Evolutionary conservation across 2,329 filamentous ascomycete species (phyloP), one percentile per base, ranked within the genome.

Genomic region (Cytospora paraplurivora): DNA sequence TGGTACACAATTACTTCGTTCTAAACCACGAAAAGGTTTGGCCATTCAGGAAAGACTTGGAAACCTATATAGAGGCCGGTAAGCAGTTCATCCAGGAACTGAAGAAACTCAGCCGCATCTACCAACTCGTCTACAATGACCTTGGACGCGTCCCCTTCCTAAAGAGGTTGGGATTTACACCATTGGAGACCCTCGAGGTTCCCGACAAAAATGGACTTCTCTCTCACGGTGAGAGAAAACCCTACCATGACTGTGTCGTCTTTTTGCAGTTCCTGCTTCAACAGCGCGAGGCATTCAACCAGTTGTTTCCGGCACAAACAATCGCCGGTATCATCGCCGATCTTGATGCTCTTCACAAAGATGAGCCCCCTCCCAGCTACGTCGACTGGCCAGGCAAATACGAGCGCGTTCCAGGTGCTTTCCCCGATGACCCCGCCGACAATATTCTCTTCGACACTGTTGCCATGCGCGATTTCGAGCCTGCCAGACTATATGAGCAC

Each of bases 341-440:
- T 53, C 61, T 71, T 62, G 73, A 76, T 59, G 73, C 74, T 49
- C 62, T 74, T 56, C 72, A 73, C 69, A 72, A 71, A 56, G 67
- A 69, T 53, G 70, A 73, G 63, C 66, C 72, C 44, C 64, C 73
- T 8, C 69, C 70, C 3, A 76, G 74, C 66, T 74, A 70, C 54
- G 66, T 75, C 32, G 66, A 67, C 7, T 64, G 65, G 65, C 64
- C 64, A n/a, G 57, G 69, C 8, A 67, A 67, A 58, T 38, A 64
- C 56, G 27, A 41, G 4, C 63, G 44, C 13, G 67, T 71, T 21
- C 72, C 70, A 0, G 74, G 73, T 6, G 66, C 64, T 37, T 70
- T 71, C 11, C 71, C 71, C 15, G 62, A 63, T 0, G 66, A 66
- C 50, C 68, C 69, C 12, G 63, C 51, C 37, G 60, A 60, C 10